Percentiles rank a stretch among this genome's conserved stretches.
These are phyloP conservation scores for Claviceps africana DNA, from an alignment of 2,329 filamentous ascomycete genomes.

Conservation along the genomic window DNA sequence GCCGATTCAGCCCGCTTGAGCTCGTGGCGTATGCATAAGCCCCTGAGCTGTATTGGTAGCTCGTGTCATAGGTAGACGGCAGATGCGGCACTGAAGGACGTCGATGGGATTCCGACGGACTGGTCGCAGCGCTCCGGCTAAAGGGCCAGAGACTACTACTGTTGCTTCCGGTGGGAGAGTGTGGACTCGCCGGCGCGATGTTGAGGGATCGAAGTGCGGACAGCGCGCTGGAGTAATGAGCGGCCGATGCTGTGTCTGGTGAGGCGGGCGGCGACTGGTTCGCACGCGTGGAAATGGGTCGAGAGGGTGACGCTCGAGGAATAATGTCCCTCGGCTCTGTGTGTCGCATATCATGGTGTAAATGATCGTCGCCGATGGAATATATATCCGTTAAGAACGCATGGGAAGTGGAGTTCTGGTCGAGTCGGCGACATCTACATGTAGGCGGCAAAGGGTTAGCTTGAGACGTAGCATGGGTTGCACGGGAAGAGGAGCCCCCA, in stretches of 20 bases:
- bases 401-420: conserved; percentile 27
- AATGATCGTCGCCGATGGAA: conserved; percentile 19
- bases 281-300: conserved; percentile 40
- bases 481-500: not conserved
- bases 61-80: conserved; percentile 39
- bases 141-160: conserved; percentile 40
- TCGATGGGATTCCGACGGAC: conserved; percentile 38
- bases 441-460: not conserved
- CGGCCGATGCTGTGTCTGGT: conserved; percentile 19
- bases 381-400: conserved; percentile 7
- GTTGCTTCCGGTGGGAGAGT: conserved; percentile 33
- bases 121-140: conserved; percentile 34
- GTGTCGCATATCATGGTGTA: conserved; percentile 30
- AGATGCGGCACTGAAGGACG: conserved; percentile 25
- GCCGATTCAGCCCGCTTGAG: conserved; percentile 33
- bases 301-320: conserved; percentile 48
- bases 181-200: conserved; percentile 39
- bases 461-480: not conserved
- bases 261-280: conserved; percentile 37
- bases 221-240: conserved; percentile 29
- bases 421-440: conserved; percentile 38
- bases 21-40: conserved; percentile 25
- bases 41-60: conserved; percentile 21
- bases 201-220: conserved; percentile 42
- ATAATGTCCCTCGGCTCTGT: conserved; percentile 48